A percentile compares a stretch with the other conserved stretches of the same genome.
These are phyloP conservation scores for Malus hybrid DNA, from an alignment of 331 rosid genomes.

Conservation along the genomic window DNA sequence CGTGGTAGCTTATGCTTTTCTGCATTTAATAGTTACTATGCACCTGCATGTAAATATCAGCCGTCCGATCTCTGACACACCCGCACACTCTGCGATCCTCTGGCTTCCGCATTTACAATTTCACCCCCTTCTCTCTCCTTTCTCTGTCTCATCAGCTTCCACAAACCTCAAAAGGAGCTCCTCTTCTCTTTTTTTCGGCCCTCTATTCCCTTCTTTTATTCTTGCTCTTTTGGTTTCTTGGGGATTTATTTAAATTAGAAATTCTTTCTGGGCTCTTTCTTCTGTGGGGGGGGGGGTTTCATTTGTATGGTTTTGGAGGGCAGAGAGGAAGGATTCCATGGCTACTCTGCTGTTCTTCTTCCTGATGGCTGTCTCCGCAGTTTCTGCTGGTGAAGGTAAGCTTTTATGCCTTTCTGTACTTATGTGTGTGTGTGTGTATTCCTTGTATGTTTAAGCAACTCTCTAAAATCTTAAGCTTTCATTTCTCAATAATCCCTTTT, in stretches of 20 bases:
- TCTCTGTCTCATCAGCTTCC: neutral
- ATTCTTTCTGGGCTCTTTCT: neutral
- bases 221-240: neutral
- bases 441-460: neutral
- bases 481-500: neutral
- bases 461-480: neutral
- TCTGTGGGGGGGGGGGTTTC: neutral
- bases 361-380: constrained; percentile 28
- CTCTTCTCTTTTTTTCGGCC: constrained; percentile 16
- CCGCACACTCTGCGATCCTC: neutral
- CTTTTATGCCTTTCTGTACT: neutral
- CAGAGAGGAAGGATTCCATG: constrained; percentile 26
- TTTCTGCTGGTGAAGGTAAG: constrained; percentile 33
- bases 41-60: constrained; percentile 14
- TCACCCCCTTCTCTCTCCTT: neutral
- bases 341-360: constrained; percentile 29
- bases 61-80: constrained; percentile 32
- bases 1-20: neutral
- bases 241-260: neutral
- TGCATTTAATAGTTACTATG: constrained; percentile 4
- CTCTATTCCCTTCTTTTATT: constrained; percentile 7
- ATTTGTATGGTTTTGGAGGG: constrained; percentile 3
- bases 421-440: too few species aligned
- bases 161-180: constrained; percentile 10
- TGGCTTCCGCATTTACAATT: constrained; percentile 2